Evolutionary conservation across 768 basidiomycete genomes (phyloP).

Genomic region (Lanmaoa pseudosensibilis): DNA sequence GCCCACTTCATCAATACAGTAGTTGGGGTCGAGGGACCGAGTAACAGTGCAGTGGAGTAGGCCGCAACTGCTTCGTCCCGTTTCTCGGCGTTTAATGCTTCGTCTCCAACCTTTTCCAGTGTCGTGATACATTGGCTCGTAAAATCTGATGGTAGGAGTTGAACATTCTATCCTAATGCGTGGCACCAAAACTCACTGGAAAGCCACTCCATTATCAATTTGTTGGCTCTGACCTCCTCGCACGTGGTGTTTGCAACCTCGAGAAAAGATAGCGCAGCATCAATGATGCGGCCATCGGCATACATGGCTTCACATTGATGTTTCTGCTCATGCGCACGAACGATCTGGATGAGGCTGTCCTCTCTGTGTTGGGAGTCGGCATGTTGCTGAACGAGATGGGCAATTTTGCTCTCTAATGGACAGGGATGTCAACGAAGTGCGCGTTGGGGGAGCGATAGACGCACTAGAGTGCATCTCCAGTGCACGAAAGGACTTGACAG

Average conservation of each 20-base stretch:
- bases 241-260: neutral
- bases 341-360: neutral
- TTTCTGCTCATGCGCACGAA: conserved; percentile 1
- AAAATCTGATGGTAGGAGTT: conserved; percentile 1
- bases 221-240: neutral
- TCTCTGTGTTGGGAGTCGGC: neutral
- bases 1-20: conserved; percentile 1
- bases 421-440: too few species aligned
- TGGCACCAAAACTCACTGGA: neutral
- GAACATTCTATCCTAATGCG: fast-evolving
- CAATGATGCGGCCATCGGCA: neutral
- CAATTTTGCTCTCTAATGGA: too few species aligned
- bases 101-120: neutral
- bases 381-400: too few species aligned
- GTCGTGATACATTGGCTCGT: neutral
- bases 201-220: conserved; percentile 1
- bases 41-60: neutral
- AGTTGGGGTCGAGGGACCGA: neutral
- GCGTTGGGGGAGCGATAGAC: too few species aligned
- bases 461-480: too few species aligned
- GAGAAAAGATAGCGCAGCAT: neutral
- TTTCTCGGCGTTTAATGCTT: neutral
- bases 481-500: too few species aligned
- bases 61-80: neutral
- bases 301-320: conserved; percentile 8